Percentiles rank a stretch among this genome's conserved stretches.
Conservation (phyloP, 1,284 basidiomycete species). For the Coniferiporia sulphurascens region DNA sequence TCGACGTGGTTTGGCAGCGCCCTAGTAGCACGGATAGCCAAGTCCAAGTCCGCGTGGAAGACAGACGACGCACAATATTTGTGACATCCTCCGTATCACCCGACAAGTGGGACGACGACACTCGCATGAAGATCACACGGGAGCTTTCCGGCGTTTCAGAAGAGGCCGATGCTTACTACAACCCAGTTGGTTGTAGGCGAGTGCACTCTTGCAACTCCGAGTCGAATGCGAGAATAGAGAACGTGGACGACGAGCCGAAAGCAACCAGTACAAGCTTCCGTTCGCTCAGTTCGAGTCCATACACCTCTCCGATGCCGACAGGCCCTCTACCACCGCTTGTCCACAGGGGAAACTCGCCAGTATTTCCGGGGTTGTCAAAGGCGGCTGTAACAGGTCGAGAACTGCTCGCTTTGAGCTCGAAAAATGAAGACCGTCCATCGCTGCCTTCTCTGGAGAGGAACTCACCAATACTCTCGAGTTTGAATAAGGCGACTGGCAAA, state of each 20-base stretch:
- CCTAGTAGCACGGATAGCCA: background rate
- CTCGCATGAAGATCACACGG: slow-evolving; percentile 29
- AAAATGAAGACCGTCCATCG: background rate
- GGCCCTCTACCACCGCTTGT: background rate
- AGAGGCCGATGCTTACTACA: background rate
- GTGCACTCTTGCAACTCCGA: background rate
- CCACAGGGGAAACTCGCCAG: background rate
- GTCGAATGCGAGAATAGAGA: background rate
- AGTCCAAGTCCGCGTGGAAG: slow-evolving; percentile 40
- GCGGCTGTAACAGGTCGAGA: background rate
- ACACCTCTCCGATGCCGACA: background rate
- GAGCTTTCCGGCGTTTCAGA: slow-evolving; percentile 1
- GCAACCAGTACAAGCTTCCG: background rate
- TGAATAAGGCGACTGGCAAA: no score
- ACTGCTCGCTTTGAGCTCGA: background rate
- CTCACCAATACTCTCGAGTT: background rate
- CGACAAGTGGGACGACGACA: slow-evolving; percentile 35
- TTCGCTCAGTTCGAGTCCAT: background rate
- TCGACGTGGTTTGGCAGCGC: background rate
- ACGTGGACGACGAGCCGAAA: background rate
- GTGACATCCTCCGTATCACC: slow-evolving; percentile 39
- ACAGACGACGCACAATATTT: slow-evolving; percentile 40
- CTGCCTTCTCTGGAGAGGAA: background rate
- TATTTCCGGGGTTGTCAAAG: background rate
- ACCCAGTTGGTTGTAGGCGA: background rate